Conservation (phyloP, 352 stramenopile genomes). For the Pythium apleroticum region DNA sequence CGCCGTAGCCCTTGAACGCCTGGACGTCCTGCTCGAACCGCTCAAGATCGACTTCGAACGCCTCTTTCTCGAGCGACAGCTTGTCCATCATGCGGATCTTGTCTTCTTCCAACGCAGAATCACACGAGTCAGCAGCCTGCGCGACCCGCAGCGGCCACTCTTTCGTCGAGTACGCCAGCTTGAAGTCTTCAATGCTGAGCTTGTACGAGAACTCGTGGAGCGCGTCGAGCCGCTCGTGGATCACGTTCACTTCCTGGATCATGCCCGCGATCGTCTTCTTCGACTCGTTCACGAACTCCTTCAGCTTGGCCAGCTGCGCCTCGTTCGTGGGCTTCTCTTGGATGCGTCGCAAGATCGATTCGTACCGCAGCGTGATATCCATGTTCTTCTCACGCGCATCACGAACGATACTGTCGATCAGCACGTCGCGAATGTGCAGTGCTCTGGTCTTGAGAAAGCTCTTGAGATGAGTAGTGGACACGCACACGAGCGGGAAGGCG, state of each 20-base stretch:
- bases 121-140: constrained; percentile 76
- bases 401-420: constrained; percentile 82
- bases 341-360: constrained; percentile 87
- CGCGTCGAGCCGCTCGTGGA: constrained; percentile 72
- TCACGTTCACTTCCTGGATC: constrained; percentile 67
- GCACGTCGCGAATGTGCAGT: constrained; percentile 63
- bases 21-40: constrained; percentile 89
- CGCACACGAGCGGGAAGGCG: constrained; percentile 77
- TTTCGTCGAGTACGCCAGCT: constrained; percentile 87
- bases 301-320: constrained; percentile 86
- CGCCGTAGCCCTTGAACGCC: constrained; percentile 84
- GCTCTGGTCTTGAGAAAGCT: constrained; percentile 65
- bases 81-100: constrained; percentile 95
- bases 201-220: constrained; percentile 86
- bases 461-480: constrained; percentile 70
- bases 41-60: constrained; percentile 83
- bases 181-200: constrained; percentile 88
- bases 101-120: constrained; percentile 89
- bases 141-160: constrained; percentile 85
- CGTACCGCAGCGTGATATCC: constrained; percentile 87
- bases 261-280: constrained; percentile 79
- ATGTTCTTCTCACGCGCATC: constrained; percentile 83
- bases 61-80: constrained; percentile 89
- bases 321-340: constrained; percentile 93
- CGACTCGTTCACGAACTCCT: constrained; percentile 86